These are phyloP conservation scores for Pseudogymnoascus sp. DNA, from an alignment of 2,329 filamentous ascomycete genomes.

Conservation along the genomic window DNA sequence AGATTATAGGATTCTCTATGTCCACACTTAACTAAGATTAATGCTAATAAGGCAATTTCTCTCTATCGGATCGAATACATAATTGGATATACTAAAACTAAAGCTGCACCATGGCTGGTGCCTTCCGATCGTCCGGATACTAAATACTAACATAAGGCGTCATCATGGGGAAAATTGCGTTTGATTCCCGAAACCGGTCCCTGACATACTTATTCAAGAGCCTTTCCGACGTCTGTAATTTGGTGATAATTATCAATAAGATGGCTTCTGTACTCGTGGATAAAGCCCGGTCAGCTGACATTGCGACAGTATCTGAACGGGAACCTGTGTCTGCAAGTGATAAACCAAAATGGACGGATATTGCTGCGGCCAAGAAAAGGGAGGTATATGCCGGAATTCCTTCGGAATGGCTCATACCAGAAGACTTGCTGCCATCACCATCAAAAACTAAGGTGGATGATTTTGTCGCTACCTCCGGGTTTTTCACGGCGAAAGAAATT, in stretches of 20 bases:
- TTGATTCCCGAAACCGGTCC: neutral
- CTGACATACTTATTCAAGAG: neutral
- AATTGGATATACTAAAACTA: neutral
- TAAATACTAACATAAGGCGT: neutral
- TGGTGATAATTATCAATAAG: neutral
- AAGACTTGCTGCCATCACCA: neutral
- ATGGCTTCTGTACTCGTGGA: neutral
- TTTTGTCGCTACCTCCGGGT: constrained; percentile 19
- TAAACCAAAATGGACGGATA: constrained; percentile 7
- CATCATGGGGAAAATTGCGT: neutral
- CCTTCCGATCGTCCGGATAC: neutral
- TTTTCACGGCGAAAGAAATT: constrained; percentile 36
- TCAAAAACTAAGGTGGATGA: neutral
- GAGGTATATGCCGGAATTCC: constrained; percentile 9
- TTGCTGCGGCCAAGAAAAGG: neutral
- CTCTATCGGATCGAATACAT: neutral
- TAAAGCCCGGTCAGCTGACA: neutral
- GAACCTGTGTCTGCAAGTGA: neutral
- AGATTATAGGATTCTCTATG: neutral
- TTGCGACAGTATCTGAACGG: neutral
- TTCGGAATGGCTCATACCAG: neutral
- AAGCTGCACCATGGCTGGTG: neutral
- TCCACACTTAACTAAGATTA: neutral
- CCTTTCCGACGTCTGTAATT: neutral
- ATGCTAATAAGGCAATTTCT: neutral